phyloP scores from a whole-genome alignment of 768 basidiomycete genomes.

The Pulveroboletus sp. region DNA sequence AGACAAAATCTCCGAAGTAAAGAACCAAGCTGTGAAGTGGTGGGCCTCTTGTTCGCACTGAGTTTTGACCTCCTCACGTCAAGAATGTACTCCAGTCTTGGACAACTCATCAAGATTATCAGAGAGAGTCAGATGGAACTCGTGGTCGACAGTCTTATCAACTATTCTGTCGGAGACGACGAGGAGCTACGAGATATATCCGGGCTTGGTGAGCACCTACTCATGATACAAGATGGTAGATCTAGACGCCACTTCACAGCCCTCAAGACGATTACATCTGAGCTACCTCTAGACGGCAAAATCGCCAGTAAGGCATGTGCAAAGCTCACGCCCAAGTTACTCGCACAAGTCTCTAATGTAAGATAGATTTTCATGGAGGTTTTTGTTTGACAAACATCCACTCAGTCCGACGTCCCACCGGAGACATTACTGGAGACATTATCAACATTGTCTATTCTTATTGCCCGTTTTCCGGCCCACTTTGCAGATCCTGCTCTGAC shows the following conservation, averaged over 20 bases:
- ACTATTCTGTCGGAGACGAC: conserved; percentile 81
- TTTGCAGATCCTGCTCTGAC: conserved; percentile 51
- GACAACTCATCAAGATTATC: conserved; percentile 87
- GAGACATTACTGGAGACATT: conserved; percentile 83
- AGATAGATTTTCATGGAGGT: conserved; percentile 11
- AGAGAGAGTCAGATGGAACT: conserved; percentile 78
- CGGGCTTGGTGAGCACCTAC: conserved; percentile 61
- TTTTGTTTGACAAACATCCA: conserved; percentile 6
- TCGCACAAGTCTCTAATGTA: conserved; percentile 78
- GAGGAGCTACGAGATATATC: conserved; percentile 95
- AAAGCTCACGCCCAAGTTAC: conserved; percentile 80
- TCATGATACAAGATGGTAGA: neutral
- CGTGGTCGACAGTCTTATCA: conserved; percentile 87
- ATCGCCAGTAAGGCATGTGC: conserved; percentile 78
- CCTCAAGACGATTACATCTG: conserved; percentile 91
- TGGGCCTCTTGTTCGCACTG: conserved; percentile 25
- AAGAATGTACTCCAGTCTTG: conserved; percentile 55
- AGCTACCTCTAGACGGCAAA: conserved; percentile 80
- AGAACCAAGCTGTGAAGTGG: conserved; percentile 98
- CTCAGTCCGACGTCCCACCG: conserved; percentile 64
- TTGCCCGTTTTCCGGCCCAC: conserved; percentile 76
- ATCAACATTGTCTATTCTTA: conserved; percentile 84
- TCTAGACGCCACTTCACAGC: conserved; percentile 44
- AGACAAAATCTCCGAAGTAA: conserved; percentile 97
- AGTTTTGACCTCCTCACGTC: neutral